Evolutionary conservation across 176 grass and related monocot genomes (phyloP).

Genomic region (Carex myosuroides): DNA sequence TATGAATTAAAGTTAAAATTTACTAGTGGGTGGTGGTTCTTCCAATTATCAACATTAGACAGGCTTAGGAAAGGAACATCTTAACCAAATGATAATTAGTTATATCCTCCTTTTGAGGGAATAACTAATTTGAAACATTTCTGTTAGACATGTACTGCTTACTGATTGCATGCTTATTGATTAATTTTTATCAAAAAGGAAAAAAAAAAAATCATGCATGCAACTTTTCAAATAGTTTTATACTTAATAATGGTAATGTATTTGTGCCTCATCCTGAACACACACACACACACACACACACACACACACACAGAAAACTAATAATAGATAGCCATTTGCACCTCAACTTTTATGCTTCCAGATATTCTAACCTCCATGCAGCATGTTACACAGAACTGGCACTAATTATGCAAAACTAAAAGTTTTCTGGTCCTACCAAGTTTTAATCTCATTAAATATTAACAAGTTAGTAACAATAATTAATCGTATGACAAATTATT

Average conservation of each 20-base stretch:
- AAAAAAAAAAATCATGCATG: too few relatives aligned
- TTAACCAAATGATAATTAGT: neutral
- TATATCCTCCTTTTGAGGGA: neutral
- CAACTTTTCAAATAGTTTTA: too few relatives aligned
- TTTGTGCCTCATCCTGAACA: neutral
- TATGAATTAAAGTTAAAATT: neutral
- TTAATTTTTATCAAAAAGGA: too few relatives aligned
- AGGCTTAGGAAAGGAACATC: neutral
- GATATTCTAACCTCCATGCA: neutral
- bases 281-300: neutral
- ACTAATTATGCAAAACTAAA: neutral
- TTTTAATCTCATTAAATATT: neutral
- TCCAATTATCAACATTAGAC: neutral
- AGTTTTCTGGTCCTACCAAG: neutral
- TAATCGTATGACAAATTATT: neutral
- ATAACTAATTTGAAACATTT: neutral
- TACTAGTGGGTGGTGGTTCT: neutral
- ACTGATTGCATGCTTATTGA: too few relatives aligned
- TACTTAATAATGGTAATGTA: neutral
- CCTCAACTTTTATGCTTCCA: neutral
- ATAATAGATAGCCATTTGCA: neutral
- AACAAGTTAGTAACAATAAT: neutral
- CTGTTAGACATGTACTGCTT: neutral
- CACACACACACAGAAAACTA: too few relatives aligned
- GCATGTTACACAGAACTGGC: neutral